Evolutionary conservation across 441 rosid genomes (phyloP).

Genomic region (Pelargonium australe): DNA sequence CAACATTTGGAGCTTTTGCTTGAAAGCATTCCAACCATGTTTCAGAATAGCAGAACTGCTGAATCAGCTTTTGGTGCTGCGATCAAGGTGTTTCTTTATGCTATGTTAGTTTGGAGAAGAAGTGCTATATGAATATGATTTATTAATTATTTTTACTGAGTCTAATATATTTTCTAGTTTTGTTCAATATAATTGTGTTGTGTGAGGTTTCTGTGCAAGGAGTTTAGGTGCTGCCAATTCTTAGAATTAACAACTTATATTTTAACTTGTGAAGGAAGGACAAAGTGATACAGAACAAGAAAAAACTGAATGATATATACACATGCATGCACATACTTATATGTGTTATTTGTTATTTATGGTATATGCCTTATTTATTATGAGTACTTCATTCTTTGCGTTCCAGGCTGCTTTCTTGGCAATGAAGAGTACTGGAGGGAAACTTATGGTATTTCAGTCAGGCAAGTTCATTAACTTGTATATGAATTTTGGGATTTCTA

Average conservation of each 20-base stretch:
- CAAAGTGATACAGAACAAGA: not conserved
- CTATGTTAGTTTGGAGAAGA: not conserved
- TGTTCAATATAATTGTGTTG: not conserved
- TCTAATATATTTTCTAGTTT: not conserved
- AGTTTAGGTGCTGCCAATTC: not conserved
- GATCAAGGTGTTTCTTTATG: conserved; percentile 52
- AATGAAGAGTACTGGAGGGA: conserved; percentile 84
- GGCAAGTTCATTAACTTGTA: conserved; percentile 35
- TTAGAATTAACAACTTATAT: not conserved
- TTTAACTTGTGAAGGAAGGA: not conserved
- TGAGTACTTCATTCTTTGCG: conserved; percentile 3
- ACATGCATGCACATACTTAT: not conserved
- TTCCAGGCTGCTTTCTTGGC: conserved; percentile 90
- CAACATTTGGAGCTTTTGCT: conserved; percentile 89
- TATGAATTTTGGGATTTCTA: conserved; percentile 3
- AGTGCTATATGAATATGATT: not conserved
- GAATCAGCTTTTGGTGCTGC: conserved; percentile 99
- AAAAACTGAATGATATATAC: not conserved
- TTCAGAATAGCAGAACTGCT: conserved; percentile 69
- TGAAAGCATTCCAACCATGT: conserved; percentile 93
- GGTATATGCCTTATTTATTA: too few relatives aligned
- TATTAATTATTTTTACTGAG: not conserved
- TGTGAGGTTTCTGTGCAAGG: not conserved
- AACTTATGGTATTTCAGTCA: conserved; percentile 92
- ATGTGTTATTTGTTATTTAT: too few relatives aligned